These are phyloP conservation scores for Starmera amethionina DNA, from an alignment of 805 yeast genomes.

Conservation along the genomic window DNA sequence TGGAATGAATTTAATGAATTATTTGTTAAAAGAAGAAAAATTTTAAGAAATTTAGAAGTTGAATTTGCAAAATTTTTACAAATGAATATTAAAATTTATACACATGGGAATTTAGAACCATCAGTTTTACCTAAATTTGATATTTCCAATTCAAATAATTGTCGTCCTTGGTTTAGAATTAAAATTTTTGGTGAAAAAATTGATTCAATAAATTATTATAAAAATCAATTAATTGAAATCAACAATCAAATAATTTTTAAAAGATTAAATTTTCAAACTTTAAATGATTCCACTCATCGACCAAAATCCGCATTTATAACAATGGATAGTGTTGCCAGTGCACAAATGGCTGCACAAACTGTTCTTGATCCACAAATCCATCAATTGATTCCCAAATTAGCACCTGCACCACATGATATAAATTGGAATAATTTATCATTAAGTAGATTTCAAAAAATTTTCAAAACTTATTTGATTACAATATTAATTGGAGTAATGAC, in stretches of 20 bases:
- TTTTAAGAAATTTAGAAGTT: constrained; percentile 54
- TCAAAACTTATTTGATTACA: constrained; percentile 36
- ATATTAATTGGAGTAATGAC: constrained; percentile 40
- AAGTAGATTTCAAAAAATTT: constrained; percentile 58
- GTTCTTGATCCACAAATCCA: constrained; percentile 84
- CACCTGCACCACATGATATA: constrained; percentile 95
- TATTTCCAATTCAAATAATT: constrained; percentile 40
- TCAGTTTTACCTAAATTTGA: constrained; percentile 13
- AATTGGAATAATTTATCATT: constrained; percentile 85
- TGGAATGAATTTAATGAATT: constrained; percentile 67
- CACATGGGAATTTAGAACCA: constrained; percentile 17
- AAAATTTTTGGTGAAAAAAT: constrained; percentile 56
- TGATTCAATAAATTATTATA: constrained; percentile 73
- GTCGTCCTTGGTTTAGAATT: constrained; percentile 32
- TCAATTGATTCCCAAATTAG: constrained; percentile 70
- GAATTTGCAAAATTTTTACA: constrained; percentile 21
- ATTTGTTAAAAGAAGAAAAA: constrained; percentile 43
- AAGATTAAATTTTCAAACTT: constrained; percentile 24
- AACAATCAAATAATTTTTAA: constrained; percentile 49
- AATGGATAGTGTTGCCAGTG: constrained; percentile 90
- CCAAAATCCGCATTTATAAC: constrained; percentile 90
- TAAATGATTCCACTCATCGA: constrained; percentile 48
- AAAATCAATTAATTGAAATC: constrained; percentile 53
- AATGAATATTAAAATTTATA: constrained; percentile 14
- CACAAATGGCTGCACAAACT: constrained; percentile 95